phyloP scores from a whole-genome alignment of 75 land plant genomes.

The Cryptomeria japonica region DNA sequence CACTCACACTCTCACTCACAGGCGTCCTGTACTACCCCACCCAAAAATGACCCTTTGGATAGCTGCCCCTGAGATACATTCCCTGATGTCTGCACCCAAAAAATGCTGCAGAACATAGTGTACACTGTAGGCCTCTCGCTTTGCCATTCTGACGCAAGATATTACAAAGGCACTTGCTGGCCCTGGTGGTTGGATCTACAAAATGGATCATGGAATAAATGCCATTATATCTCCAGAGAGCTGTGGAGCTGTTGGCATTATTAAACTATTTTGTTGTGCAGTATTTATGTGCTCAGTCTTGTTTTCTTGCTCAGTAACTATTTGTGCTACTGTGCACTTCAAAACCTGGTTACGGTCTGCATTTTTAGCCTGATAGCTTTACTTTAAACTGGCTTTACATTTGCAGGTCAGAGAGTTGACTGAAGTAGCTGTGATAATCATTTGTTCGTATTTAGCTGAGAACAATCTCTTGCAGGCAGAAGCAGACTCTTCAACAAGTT shows the following conservation, averaged over 20 bases:
- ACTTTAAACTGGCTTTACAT: slow-evolving; percentile 13
- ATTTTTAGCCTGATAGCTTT: neutral
- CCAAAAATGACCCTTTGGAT: no score
- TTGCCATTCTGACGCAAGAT: neutral
- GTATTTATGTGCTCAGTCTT: neutral
- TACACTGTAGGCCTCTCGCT: neutral
- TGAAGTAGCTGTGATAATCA: slow-evolving; percentile 14
- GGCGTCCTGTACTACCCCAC: no score
- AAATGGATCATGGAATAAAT: slow-evolving; percentile 1
- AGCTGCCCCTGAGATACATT: no score
- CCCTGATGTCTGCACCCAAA: no score
- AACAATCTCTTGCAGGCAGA: slow-evolving; percentile 62
- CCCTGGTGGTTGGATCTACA: neutral
- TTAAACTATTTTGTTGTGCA: neutral
- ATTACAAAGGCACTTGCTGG: no score
- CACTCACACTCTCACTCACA: no score
- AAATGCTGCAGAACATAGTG: no score
- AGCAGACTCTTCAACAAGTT: slow-evolving; percentile 83
- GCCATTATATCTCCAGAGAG: neutral
- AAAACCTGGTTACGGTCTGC: slow-evolving; percentile 4
- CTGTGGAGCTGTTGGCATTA: neutral
- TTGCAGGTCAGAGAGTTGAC: slow-evolving; percentile 5
- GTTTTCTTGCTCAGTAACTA: neutral
- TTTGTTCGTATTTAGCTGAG: slow-evolving; percentile 13
- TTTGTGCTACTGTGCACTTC: neutral